These are phyloP conservation scores for Acanthamoeba divionensis DNA, from an alignment of 208 protist species.

Conservation along the genomic window DNA sequence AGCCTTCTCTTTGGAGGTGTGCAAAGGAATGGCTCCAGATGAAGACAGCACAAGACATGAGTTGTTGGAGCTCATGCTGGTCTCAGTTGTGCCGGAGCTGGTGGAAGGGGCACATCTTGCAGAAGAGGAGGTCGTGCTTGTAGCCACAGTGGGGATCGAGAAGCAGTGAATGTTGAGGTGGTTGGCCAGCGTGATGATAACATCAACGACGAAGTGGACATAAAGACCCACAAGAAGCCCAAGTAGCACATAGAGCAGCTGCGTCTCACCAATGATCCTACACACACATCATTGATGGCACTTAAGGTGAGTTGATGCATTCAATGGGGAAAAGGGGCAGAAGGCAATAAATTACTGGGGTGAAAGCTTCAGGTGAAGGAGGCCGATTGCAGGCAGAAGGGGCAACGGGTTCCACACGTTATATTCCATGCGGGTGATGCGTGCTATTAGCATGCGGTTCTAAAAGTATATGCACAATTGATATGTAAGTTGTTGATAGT, in stretches of 20 bases:
- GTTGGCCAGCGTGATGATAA: neutral
- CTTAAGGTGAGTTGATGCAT: no score
- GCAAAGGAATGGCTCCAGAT: no score
- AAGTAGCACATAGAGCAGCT: constrained; percentile 3
- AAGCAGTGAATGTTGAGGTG: constrained; percentile 44
- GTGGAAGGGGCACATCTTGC: no score
- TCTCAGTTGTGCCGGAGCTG: no score
- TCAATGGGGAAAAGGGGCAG: neutral
- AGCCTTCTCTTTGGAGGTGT: no score
- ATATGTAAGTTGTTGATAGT: neutral
- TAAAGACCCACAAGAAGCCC: neutral
- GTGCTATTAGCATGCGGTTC: constrained; percentile 45
- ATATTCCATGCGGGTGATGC: constrained; percentile 48
- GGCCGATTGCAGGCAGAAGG: neutral
- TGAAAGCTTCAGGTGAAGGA: neutral
- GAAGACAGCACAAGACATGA: no score
- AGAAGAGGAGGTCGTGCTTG: no score
- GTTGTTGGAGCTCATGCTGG: no score
- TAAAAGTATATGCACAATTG: neutral
- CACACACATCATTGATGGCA: no score
- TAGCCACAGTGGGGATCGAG: constrained; percentile 47
- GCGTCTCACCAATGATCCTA: constrained; percentile 1
- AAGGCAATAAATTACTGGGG: neutral
- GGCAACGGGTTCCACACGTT: constrained; percentile 44
- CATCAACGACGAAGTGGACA: constrained; percentile 27